Evolutionary conservation across 192 early-diverging fungal genomes (phyloP).

Genomic region (Coemansia sp.): DNA sequence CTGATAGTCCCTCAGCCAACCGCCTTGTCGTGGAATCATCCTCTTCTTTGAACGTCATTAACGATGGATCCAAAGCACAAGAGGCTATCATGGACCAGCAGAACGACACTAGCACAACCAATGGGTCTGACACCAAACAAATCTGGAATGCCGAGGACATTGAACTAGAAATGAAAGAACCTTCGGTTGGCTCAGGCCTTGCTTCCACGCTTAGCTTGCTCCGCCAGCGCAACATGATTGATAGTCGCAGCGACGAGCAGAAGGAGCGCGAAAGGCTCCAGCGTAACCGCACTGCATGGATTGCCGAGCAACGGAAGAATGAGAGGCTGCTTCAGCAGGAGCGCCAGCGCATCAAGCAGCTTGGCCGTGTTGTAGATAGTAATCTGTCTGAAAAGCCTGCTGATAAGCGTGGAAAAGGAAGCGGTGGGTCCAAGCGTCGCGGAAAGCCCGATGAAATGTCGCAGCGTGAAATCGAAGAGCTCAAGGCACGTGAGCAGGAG

Average conservation of each 20-base stretch:
- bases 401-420: neutral
- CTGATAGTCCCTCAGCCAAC: neutral
- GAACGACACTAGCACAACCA: no score
- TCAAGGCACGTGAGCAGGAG: conserved; percentile 45
- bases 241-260: conserved; percentile 69
- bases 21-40: neutral
- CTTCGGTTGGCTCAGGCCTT: conserved; percentile 75
- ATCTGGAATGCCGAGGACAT: neutral
- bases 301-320: conserved; percentile 66
- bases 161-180: conserved; percentile 57
- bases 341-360: conserved; percentile 68
- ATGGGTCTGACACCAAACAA: no score
- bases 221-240: conserved; percentile 72
- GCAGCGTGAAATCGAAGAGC: conserved; percentile 39
- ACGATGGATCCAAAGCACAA: no score
- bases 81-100: no score
- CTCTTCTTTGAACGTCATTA: neutral
- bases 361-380: conserved; percentile 15
- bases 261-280: conserved; percentile 60
- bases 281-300: conserved; percentile 59
- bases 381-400: neutral
- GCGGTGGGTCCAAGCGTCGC: conserved; percentile 11
- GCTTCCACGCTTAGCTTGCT: conserved; percentile 82
- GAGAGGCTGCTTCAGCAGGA: conserved; percentile 65
- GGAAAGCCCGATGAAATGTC: conserved; percentile 51